Base-by-base conservation (phyloP, 176 grass and related monocot genomes). In the Lolium multiflorum region DNA sequence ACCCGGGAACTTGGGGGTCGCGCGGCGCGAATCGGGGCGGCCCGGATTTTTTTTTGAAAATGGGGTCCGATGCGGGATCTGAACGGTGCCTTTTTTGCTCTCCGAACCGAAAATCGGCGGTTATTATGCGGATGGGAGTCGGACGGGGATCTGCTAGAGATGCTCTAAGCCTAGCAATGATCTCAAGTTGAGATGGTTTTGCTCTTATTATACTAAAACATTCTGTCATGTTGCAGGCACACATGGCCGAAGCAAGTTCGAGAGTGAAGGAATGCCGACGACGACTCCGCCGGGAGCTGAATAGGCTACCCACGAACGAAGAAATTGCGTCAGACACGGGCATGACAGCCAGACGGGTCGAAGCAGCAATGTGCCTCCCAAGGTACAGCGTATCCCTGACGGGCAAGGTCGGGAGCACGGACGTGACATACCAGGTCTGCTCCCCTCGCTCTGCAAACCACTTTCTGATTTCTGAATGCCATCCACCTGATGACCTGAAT, bases 271-370 rank as follows among this genome's bases (percentile, higher is more conserved):
- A 86, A 52, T 89, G 83, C 43, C 82, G 62, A 4, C 84, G 85
- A 2, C 80, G 89, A 41, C 86, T 95, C 17, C 82, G 76, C 7
- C 85, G 82, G 4, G 18, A 95, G 82, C 89, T 87, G 38, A 83
- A 84, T 82, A 92, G 96, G 86, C 87, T 85, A 67, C 89, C 90
- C 31, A 87, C 75, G 41, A 79, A 84, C 11, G 79, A 92, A 74
- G 97, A 98, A 75, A 91, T 98, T 55, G 94, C 94, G 4, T 43
- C 47, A 26, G 90, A 88, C 87, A 77, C 94, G 13, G 93, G 94
- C 56, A 68, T 94, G 61, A 58, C 92, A 9, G 82, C 84, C 48
- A 91, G 91, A 70, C 87, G 85, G 58, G 86, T 98, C 17, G 82
- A 90, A 56, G 87, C 88, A 16, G 94, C 90, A 43, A 54, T 94